These are phyloP conservation scores for Camellia granthamiana DNA, from an alignment of 148 eudicot species.

Conservation along the genomic window DNA sequence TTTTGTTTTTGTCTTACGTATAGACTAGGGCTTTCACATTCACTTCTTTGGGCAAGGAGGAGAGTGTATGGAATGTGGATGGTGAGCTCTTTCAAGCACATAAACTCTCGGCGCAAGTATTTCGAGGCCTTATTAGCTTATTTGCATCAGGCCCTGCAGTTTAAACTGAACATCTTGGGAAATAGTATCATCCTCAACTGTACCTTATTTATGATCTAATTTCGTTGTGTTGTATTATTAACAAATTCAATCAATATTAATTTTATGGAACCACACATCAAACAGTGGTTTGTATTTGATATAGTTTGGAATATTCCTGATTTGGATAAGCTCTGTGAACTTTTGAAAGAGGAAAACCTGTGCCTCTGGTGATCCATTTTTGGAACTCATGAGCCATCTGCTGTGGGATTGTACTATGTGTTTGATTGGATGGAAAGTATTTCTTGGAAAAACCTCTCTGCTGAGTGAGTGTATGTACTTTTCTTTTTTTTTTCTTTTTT, in stretches of 20 bases:
- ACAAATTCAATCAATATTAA: neutral
- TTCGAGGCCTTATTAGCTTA: slow-evolving; percentile 84
- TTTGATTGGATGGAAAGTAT: neutral
- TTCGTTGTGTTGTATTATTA: neutral
- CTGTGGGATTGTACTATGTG: neutral
- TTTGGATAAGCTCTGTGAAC: neutral
- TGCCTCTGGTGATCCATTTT: neutral
- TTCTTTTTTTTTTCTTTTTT: too few relatives aligned
- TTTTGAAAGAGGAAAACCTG: neutral
- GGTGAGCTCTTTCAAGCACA: slow-evolving; percentile 88
- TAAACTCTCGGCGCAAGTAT: slow-evolving; percentile 90
- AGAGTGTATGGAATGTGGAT: slow-evolving; percentile 90
- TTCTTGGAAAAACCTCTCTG: neutral
- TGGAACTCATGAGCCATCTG: neutral
- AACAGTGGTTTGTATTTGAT: neutral
- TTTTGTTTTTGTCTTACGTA: neutral
- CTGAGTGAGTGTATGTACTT: too few relatives aligned
- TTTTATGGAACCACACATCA: neutral
- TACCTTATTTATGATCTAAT: neutral
- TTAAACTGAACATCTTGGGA: slow-evolving; percentile 12
- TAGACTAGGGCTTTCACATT: slow-evolving; percentile 87
- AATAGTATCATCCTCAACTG: neutral
- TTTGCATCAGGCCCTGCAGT: slow-evolving; percentile 89
- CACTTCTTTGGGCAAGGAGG: slow-evolving; percentile 67
- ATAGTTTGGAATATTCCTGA: neutral